Evolutionary conservation across 2,329 filamentous ascomycete genomes (phyloP).

Genomic region (Rutstroemia sydowiana): DNA sequence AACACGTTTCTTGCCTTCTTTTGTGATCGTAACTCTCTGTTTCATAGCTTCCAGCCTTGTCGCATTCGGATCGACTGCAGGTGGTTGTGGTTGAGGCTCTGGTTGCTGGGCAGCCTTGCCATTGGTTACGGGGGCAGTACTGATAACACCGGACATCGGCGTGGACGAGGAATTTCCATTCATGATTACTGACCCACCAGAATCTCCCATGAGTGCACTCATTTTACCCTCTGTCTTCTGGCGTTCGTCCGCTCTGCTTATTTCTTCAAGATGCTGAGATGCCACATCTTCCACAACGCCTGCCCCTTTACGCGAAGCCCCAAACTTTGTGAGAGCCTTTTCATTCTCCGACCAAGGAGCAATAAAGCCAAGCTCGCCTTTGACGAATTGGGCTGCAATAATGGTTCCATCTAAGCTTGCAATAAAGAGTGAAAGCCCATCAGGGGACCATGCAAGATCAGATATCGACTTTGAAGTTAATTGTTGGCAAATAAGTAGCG

Average conservation of each 20-base stretch:
- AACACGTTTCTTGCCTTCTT: slow-evolving; percentile 94
- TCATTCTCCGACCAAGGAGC: slow-evolving; percentile 84
- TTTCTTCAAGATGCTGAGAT: slow-evolving; percentile 77
- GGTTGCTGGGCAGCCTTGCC: slow-evolving; percentile 19
- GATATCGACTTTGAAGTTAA: slow-evolving; percentile 86
- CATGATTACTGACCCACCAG: slow-evolving; percentile 33
- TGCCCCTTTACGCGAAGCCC: slow-evolving; percentile 76
- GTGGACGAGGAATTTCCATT: slow-evolving; percentile 25
- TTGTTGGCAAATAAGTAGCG: slow-evolving; percentile 84
- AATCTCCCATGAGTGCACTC: slow-evolving; percentile 96
- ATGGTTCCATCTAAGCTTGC: slow-evolving; percentile 88
- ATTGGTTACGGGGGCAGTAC: slow-evolving; percentile 18
- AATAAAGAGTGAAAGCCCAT: slow-evolving; percentile 79
- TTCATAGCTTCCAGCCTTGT: slow-evolving; percentile 66
- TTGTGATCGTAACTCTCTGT: slow-evolving; percentile 86
- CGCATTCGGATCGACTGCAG: slow-evolving; percentile 42
- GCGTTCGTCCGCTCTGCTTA: slow-evolving; percentile 84
- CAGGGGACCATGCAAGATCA: slow-evolving; percentile 88
- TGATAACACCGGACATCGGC: slow-evolving; percentile 18
- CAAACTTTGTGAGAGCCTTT: slow-evolving; percentile 86
- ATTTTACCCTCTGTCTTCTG: slow-evolving; percentile 89
- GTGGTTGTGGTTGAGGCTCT: slow-evolving; percentile 33
- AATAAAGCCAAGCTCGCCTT: slow-evolving; percentile 83
- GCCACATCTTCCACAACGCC: slow-evolving; percentile 92
- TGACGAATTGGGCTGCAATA: slow-evolving; percentile 71